Evolutionary conservation across 495 filamentous ascomycete genomes (phyloP), one percentile per base, ranked within the genome.

Genomic region (Talaromyces nanjingensis): DNA sequence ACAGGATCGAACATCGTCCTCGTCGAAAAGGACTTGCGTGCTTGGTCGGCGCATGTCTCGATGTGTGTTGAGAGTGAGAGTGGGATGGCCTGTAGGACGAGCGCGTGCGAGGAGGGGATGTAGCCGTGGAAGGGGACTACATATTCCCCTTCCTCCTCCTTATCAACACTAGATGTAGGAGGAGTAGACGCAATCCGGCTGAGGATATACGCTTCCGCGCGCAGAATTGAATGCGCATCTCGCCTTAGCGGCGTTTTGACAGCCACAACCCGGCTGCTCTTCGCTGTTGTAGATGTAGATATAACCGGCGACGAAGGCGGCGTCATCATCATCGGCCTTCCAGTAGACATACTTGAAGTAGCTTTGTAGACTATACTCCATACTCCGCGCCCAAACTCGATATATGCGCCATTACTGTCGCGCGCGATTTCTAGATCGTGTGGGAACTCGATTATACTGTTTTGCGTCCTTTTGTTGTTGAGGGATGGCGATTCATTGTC

Each of bases 331-430:
- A 37, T 14, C 16, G 31, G 8, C 2, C 6, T 33, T 5, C 8
- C 8, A 0, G 14, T 12, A 33, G 65, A 22, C 22, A 66, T 64
- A 47, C 68, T 62, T 25, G 71, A 70, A 16, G 71, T 64, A n/a
- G 71, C 84, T 60, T 77, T 79, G 71, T 84, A 86, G 11, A 89
- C 86, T 14, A 77, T 79, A 68, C 86, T 89, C 85, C 86, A 88
- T 6, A 77, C 77, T 9, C 86, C 86, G 54, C 72, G 77, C 33
- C 86, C 86, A 39, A 83, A 82, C 65, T 82, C 78, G 16, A 76
- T n/a, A 0, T 65, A 71, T 20, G 65, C 68, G 5, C 71, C 71
- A 20, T 65, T 59, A 9, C 33, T 52, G 62, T 77, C 74, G 57
- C 63, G 65, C 22, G 71, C 71, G 29, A 75, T 70, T 60, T 81